phyloP scores from a whole-genome alignment of 2,329 filamentous ascomycete genomes.

The Hirsutella minnesotensis region DNA sequence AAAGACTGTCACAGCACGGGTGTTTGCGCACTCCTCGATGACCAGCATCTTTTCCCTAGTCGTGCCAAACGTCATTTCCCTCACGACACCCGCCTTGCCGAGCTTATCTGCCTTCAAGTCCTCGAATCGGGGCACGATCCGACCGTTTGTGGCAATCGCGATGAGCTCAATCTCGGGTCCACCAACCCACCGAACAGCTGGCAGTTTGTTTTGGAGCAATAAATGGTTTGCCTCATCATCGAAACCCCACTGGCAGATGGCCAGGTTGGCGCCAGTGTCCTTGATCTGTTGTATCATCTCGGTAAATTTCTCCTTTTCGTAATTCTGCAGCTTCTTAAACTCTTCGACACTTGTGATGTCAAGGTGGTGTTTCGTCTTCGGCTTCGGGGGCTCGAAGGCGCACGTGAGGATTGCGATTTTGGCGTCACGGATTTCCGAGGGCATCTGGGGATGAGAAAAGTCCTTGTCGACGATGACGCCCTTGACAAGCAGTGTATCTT shows the following conservation, averaged over 20 bases:
- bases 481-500: slow-evolving; percentile 90
- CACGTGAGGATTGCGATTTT: slow-evolving; percentile 97
- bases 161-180: slow-evolving; percentile 97
- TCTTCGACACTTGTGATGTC: slow-evolving; percentile 96
- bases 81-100: slow-evolving; percentile 76
- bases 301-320: slow-evolving; percentile 90
- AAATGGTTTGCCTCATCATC: slow-evolving; percentile 98
- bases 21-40: slow-evolving; percentile 98
- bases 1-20: slow-evolving; percentile 89
- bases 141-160: slow-evolving; percentile 94
- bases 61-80: slow-evolving; percentile 93
- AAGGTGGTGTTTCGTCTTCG: slow-evolving; percentile 98
- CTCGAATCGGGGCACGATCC: slow-evolving; percentile 95
- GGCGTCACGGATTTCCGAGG: slow-evolving; percentile 83
- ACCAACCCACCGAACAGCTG: slow-evolving; percentile 94
- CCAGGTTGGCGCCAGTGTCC: slow-evolving; percentile 89
- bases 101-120: slow-evolving; percentile 87
- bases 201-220: slow-evolving; percentile 88
- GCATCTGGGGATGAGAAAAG: slow-evolving; percentile 99
- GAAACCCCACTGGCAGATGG: slow-evolving; percentile 99
- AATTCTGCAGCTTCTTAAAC: slow-evolving; percentile 94
- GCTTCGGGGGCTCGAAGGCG: slow-evolving; percentile 96
- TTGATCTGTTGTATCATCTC: slow-evolving; percentile 99
- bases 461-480: slow-evolving; percentile 99
- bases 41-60: slow-evolving; percentile 99